Conservation (phyloP, 2,329 filamentous ascomycete genomes). For the Trichoderma sp. region DNA sequence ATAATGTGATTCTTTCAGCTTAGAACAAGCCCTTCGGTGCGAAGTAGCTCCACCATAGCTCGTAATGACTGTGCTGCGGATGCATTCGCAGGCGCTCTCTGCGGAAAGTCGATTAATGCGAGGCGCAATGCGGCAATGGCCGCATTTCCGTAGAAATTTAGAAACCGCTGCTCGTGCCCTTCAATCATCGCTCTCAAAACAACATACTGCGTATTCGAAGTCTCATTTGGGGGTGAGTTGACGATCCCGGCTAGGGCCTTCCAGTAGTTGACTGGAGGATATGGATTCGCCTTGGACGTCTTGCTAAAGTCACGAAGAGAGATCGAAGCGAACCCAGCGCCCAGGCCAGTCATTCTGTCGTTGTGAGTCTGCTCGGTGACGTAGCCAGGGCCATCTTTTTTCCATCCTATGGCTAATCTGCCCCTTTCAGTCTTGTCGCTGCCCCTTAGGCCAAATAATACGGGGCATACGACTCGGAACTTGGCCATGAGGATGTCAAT, state of each 20-base stretch:
- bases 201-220: slow-evolving; percentile 73
- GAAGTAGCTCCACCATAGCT: slow-evolving; percentile 59
- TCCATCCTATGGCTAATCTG: slow-evolving; percentile 73
- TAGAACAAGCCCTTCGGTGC: slow-evolving; percentile 54
- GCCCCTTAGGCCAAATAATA: slow-evolving; percentile 82
- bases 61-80: slow-evolving; percentile 56
- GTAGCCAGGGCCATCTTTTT: slow-evolving; percentile 62
- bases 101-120: slow-evolving; percentile 75
- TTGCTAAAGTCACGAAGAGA: slow-evolving; percentile 81
- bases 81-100: slow-evolving; percentile 52
- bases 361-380: slow-evolving; percentile 73
- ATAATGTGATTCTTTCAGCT: slow-evolving; percentile 33
- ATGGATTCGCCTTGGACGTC: slow-evolving; percentile 70
- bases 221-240: slow-evolving; percentile 69
- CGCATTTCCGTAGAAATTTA: slow-evolving; percentile 79
- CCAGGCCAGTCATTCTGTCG: slow-evolving; percentile 82
- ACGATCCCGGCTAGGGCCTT: slow-evolving; percentile 73
- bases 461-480: slow-evolving; percentile 77
- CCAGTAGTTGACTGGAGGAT: slow-evolving; percentile 84
- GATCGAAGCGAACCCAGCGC: slow-evolving; percentile 81
- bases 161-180: slow-evolving; percentile 73
- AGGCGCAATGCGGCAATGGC: slow-evolving; percentile 71
- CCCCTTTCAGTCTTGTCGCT: slow-evolving; percentile 73
- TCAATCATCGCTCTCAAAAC: slow-evolving; percentile 74
- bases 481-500: slow-evolving; percentile 88